A percentile compares a stretch with the other conserved stretches of the same genome.
phyloP scores from a whole-genome alignment of 441 rosid genomes.

The Pelargonium citronellum region DNA sequence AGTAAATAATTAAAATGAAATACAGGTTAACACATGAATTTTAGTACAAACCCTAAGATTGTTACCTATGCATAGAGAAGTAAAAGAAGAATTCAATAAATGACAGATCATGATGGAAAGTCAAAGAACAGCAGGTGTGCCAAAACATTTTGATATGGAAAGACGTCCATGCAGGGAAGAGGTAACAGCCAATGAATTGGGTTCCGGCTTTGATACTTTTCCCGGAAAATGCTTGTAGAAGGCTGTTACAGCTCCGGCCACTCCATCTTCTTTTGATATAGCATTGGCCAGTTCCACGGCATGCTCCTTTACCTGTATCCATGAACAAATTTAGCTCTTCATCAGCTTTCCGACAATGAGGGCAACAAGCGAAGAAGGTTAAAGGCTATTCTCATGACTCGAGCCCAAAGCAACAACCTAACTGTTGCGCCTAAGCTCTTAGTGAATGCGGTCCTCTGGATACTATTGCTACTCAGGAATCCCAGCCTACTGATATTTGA shows the following conservation, averaged over 20 bases:
- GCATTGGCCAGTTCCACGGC: slow-evolving; percentile 37
- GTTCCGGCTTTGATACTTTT: not conserved
- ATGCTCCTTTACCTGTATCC: slow-evolving; percentile 33
- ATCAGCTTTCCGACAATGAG: not conserved
- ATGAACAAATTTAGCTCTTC: too few species aligned
- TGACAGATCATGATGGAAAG: not conserved
- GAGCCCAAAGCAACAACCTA: too few species aligned
- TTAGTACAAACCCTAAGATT: not conserved
- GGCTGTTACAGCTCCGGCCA: slow-evolving; percentile 38
- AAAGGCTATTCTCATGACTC: not conserved
- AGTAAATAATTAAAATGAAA: too few species aligned
- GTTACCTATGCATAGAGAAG: not conserved
- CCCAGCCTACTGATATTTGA: too few species aligned
- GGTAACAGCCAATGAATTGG: not conserved
- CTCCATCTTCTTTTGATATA: slow-evolving; percentile 42
- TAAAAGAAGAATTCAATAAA: not conserved
- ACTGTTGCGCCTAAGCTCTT: too few species aligned
- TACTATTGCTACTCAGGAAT: too few species aligned
- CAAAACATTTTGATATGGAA: slow-evolving; percentile 23
- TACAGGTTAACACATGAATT: not conserved
- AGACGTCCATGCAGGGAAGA: slow-evolving; percentile 3
- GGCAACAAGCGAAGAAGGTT: not conserved
- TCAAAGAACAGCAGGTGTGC: slow-evolving; percentile 4
- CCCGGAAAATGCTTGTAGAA: slow-evolving; percentile 40
- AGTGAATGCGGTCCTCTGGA: too few species aligned